Percentiles rank a stretch among this genome's conserved stretches.
Conservation (phyloP, 768 basidiomycete species). For the Rhodotorula diobovata region DNA sequence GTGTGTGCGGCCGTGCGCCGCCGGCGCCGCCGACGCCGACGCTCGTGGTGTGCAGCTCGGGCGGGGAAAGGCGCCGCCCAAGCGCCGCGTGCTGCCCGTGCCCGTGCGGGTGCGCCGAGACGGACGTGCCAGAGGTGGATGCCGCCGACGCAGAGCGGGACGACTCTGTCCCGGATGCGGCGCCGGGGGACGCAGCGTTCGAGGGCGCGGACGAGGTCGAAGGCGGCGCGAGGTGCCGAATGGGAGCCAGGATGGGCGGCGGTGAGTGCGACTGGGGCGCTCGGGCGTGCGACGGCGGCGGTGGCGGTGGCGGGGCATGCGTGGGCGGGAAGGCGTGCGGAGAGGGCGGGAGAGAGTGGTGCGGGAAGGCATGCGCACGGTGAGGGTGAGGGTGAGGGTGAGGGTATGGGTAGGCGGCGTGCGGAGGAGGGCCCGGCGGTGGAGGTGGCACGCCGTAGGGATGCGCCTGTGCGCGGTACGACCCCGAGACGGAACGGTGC, state of each 20-base stretch:
- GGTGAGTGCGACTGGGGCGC: not conserved
- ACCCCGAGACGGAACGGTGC: not conserved
- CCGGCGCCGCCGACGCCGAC: no score
- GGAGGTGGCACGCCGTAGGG: not conserved
- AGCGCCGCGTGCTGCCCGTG: not conserved
- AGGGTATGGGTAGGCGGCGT: no score
- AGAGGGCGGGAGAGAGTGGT: not conserved
- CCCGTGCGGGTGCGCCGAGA: no score
- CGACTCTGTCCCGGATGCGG: not conserved
- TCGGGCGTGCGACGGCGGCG: not conserved
- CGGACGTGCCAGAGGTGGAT: no score
- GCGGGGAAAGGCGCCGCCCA: not conserved
- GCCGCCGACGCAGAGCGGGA: no score
- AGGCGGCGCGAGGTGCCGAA: not conserved
- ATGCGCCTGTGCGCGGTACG: not conserved
- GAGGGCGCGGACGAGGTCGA: not conserved
- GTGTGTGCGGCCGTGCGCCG: not conserved
- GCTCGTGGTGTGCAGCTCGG: not conserved
- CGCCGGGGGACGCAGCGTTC: not conserved
- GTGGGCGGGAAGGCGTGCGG: not conserved
- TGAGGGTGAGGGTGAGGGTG: no score
- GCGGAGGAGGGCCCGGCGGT: no score
- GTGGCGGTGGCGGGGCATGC: no score
- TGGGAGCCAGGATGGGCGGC: constrained; percentile 15
- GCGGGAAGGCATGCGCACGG: no score